A percentile compares a stretch with the other conserved stretches of the same genome.
Conservation (phyloP, 2,329 filamentous ascomycete genomes). For the Arthrobotrys sphaeroides region DNA sequence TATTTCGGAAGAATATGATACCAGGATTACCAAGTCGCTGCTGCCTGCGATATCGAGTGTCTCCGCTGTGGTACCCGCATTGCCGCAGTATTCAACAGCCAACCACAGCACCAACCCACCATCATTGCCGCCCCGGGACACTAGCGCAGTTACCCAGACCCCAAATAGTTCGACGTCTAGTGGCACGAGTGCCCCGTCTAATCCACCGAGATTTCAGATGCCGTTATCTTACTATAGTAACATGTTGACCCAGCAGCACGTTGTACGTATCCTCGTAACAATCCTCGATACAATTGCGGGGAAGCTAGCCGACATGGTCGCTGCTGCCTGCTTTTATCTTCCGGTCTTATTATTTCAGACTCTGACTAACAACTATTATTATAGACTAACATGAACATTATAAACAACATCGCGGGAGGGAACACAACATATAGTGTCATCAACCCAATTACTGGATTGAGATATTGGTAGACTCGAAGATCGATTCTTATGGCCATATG, state of each 20-base stretch:
- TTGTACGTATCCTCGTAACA: slow-evolving; percentile 9
- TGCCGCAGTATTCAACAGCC: slow-evolving; percentile 1
- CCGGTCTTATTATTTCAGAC: neutral
- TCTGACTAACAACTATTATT: neutral
- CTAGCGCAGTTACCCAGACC: neutral
- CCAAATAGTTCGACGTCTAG: neutral
- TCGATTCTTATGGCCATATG: too few relatives aligned
- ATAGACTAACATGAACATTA: slow-evolving; percentile 27
- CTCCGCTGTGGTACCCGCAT: slow-evolving; percentile 3
- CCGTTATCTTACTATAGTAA: slow-evolving; percentile 28
- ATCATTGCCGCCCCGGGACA: neutral
- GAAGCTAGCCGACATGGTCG: neutral
- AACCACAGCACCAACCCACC: neutral
- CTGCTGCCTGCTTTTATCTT: neutral
- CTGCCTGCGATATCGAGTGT: slow-evolving; percentile 22
- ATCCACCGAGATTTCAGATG: slow-evolving; percentile 19
- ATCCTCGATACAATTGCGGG: neutral
- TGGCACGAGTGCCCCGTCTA: neutral
- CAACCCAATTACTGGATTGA: slow-evolving; percentile 17
- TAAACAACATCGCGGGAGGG: slow-evolving; percentile 25
- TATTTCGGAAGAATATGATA: slow-evolving; percentile 18
- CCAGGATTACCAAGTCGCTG: slow-evolving; percentile 4
- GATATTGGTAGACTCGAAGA: neutral
- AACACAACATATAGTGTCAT: slow-evolving; percentile 19
- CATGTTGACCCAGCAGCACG: slow-evolving; percentile 22